Conservation (phyloP, 2,329 filamentous ascomycete genomes). For the Botrytis paeoniae region DNA sequence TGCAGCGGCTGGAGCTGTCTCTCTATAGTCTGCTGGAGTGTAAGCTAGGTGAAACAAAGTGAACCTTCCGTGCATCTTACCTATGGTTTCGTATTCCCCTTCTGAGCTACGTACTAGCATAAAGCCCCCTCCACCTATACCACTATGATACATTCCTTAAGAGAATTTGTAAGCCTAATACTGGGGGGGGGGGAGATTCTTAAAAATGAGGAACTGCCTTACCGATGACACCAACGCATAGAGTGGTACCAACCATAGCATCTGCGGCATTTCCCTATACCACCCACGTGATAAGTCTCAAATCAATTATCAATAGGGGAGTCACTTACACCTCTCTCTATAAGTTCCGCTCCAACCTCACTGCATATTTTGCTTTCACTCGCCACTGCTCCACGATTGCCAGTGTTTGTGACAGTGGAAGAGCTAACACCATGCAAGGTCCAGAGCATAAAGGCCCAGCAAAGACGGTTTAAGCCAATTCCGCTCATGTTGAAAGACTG, state of each 20-base stretch:
- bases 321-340: constrained; percentile 46
- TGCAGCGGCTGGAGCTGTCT: constrained; percentile 79
- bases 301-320: not conserved
- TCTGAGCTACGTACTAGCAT: constrained; percentile 71
- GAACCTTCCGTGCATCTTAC: constrained; percentile 20
- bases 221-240: constrained; percentile 72
- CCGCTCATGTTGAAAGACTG: not conserved
- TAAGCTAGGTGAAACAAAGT: not conserved
- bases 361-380: constrained; percentile 53
- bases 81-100: constrained; percentile 76
- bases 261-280: constrained; percentile 70
- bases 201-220: constrained; percentile 30
- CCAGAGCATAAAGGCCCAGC: not conserved
- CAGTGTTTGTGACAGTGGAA: not conserved
- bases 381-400: constrained; percentile 46
- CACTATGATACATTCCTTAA: constrained; percentile 70
- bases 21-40: constrained; percentile 66
- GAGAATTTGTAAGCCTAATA: constrained; percentile 5
- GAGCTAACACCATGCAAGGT: not conserved
- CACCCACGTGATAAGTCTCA: constrained; percentile 25
- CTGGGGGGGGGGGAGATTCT: too few species aligned
- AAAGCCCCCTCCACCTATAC: constrained; percentile 89
- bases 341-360: constrained; percentile 48
- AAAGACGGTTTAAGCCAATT: not conserved
- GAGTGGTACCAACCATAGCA: constrained; percentile 68